These are phyloP conservation scores for Tuber microsphaerosporum DNA, from an alignment of 495 filamentous ascomycete species.

Conservation along the genomic window DNA sequence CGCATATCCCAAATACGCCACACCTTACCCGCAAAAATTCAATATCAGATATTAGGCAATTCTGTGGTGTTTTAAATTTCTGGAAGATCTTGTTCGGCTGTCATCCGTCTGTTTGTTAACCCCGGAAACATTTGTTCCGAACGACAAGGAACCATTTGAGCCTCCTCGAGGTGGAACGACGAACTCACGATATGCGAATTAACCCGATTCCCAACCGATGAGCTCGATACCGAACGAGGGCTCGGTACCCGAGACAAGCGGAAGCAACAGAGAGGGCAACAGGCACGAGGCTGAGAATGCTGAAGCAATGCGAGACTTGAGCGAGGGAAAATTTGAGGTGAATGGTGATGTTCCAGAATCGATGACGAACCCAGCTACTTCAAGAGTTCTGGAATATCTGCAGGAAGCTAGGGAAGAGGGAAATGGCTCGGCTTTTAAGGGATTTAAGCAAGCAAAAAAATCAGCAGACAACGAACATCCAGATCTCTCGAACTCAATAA, in stretches of 20 bases:
- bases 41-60: background rate
- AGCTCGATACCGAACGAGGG: slow-evolving; percentile 41
- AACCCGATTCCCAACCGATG: slow-evolving; percentile 39
- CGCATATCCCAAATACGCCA: background rate
- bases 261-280: slow-evolving; percentile 17
- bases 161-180: slow-evolving; percentile 27
- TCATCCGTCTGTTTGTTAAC: background rate
- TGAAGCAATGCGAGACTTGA: slow-evolving; percentile 12
- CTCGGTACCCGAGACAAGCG: slow-evolving; percentile 35
- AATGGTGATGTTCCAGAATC: slow-evolving; percentile 9
- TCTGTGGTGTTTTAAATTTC: background rate
- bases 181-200: slow-evolving; percentile 39
- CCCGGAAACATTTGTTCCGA: background rate
- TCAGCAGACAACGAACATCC: slow-evolving; percentile 27
- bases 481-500: slow-evolving; percentile 22
- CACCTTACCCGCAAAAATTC: background rate
- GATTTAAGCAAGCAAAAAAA: slow-evolving; percentile 26
- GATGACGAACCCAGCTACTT: slow-evolving; percentile 21
- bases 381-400: slow-evolving; percentile 40
- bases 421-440: slow-evolving; percentile 25
- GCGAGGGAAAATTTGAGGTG: slow-evolving; percentile 14
- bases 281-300: slow-evolving; percentile 7
- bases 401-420: slow-evolving; percentile 38
- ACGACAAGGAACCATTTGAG: slow-evolving; percentile 16
- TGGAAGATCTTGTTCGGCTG: background rate